Evolutionary conservation across 352 stramenopile genomes (phyloP), one percentile per base, ranked within the genome.

Genomic region (Phytophthora brassicae): DNA sequence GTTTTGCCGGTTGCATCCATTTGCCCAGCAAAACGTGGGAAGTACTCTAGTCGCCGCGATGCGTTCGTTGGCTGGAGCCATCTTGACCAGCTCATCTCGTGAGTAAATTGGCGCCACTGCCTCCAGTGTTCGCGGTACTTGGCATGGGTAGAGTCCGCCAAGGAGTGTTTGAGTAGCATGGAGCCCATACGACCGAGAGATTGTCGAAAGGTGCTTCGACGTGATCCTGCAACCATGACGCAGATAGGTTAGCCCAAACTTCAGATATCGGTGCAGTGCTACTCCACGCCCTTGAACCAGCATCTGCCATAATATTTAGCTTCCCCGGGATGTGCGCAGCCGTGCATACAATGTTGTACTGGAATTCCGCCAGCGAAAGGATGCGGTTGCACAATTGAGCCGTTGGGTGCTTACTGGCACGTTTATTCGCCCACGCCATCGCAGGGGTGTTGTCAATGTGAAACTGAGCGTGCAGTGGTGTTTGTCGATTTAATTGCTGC

Each of bases 251-350:
- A 38, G 31, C 12, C 31, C 31, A 38, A n/a, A 38, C 35, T 13
- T 9, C 60, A 38, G 12, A n/a, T 6, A 38, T 6, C 11, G 31
- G 31, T 6, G 11, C 7, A 39, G 14, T 16, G 20, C 12, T 14
- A 20, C 17, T 42, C 64, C 57, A 67, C 11, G 39, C 64, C 2
- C 64, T 52, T 16, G 57, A 68, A 23, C 56, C 51, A 7, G 42
- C 51, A 36, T 72, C 57, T 0, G 57, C 31, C 31, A 38, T 38
- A 14, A 38, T 12, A 41, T 67, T 74, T 23, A 46, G 20, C 19
- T 57, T 49, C n/a, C 55, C 60, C 1, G 60, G 2, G 7, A 73
- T 64, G 19, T 73, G 65, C 6, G 56, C 8, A 2, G 55, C 60
- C 0, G 56, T 47, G 22, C 66, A 58, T 4, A 26, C 12, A 16